Evolutionary conservation across 305 asterid species (phyloP), one percentile per base, ranked within the genome.

Genomic region (Ilex paraguariensis): DNA sequence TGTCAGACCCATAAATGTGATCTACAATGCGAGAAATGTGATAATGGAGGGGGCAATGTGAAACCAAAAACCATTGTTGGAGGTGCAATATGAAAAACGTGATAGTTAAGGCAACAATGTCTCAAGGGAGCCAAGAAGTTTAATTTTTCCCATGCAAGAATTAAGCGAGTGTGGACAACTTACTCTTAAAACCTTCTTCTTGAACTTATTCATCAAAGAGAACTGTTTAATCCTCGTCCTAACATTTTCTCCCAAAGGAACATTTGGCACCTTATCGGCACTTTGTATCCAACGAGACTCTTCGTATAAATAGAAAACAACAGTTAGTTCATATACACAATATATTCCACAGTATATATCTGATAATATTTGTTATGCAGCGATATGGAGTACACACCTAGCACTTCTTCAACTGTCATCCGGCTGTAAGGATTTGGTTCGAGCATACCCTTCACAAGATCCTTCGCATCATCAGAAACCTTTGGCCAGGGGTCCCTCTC

Each of bases 401-500:
- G 77, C 59, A 89, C 86, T 80, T 92, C 85, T 11, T 87, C 75
- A 7, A 86, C 79, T 0, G 97, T 87, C 58, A 87, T 69, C 15
- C 97, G 78, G 32, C 49, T 64, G 56, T 77, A 77, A 45, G 96
- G 98, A 70, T 82, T 80, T 21, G 78, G 79, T 30, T 90, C 90
- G 3, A 92, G 83, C 98, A 92, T 89, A 3, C 86, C 87, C 69
- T 70, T 81, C 2, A 92, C 93, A 21, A 92, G 83, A 64, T 85
- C 72, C 70, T 81, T 92, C 3, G 98, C 97, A 59, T 76, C 86
- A 31, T 81, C 90, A 16, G 95, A 85, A 36, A 92, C 65, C 77
- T 62, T 81, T 7, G 98, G 97, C 97, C 98, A 92, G 49, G 98
- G 98, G 69, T 92, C 97, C 69, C 86, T 85, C 32, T 71, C 59